These are phyloP conservation scores for Skeletonema grethae DNA, from an alignment of 108 stramenopile species.

Conservation along the genomic window DNA sequence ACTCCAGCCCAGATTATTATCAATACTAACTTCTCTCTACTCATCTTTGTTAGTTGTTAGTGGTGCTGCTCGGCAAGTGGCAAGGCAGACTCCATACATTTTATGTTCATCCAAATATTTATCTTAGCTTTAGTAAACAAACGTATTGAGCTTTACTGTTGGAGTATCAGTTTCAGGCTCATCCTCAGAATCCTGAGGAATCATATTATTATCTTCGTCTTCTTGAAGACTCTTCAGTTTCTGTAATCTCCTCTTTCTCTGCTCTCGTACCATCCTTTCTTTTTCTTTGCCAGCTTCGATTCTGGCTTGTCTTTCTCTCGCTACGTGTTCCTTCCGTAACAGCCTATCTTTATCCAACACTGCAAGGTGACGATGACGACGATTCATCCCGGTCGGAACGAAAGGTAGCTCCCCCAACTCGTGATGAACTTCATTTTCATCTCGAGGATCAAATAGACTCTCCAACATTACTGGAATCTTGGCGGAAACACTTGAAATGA, in stretches of 20 bases:
- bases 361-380: neutral
- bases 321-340: neutral
- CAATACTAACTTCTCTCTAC: too few relatives aligned
- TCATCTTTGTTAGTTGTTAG: too few relatives aligned
- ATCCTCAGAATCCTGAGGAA: neutral
- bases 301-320: neutral
- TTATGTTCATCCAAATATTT: too few relatives aligned
- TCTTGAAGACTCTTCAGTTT: neutral
- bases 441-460: neutral
- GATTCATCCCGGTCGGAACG: neutral
- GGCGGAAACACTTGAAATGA: neutral
- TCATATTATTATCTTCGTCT: neutral
- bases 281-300: neutral
- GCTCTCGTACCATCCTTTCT: neutral
- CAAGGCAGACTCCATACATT: too few relatives aligned
- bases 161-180: too few relatives aligned
- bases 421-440: neutral
- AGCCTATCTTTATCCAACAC: neutral
- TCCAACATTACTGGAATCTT: neutral
- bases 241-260: neutral
- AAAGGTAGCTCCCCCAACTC: neutral
- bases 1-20: too few relatives aligned
- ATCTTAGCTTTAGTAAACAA: too few relatives aligned
- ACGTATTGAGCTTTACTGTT: too few relatives aligned
- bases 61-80: too few relatives aligned